Percentiles rank a stretch among this genome's conserved stretches.
Evolutionary conservation across 306 rosid species (phyloP).

Genomic region (Lathyrus oleraceus): DNA sequence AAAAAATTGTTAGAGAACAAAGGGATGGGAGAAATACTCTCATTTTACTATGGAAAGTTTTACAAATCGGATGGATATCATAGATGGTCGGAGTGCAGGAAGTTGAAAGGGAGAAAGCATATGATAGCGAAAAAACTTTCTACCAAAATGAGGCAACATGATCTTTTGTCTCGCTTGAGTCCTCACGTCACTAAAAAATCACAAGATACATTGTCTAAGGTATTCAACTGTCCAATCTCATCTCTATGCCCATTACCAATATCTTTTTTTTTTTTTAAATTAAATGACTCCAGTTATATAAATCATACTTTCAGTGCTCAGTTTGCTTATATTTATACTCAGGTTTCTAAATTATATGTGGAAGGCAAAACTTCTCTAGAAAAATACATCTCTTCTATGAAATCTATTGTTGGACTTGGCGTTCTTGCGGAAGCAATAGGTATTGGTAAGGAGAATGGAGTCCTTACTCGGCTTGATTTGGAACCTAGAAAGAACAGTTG

Average conservation of each 20-base stretch:
- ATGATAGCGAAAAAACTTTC: not conserved
- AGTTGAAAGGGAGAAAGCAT: slow-evolving; percentile 56
- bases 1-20: slow-evolving; percentile 31
- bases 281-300: slow-evolving; percentile 24
- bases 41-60: slow-evolving; percentile 81
- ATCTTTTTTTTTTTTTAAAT: too few species aligned
- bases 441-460: slow-evolving; percentile 63
- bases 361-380: not conserved
- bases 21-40: slow-evolving; percentile 58
- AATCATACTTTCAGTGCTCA: not conserved
- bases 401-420: slow-evolving; percentile 58
- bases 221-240: slow-evolving; percentile 33
- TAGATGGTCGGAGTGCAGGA: slow-evolving; percentile 68
- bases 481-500: slow-evolving; percentile 58
- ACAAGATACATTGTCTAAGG: slow-evolving; percentile 59
- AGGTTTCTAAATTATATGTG: not conserved
- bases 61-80: slow-evolving; percentile 55
- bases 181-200: slow-evolving; percentile 53
- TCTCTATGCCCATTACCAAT: not conserved
- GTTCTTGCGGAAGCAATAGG: slow-evolving; percentile 69
- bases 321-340: not conserved
- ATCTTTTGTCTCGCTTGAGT: slow-evolving; percentile 64
- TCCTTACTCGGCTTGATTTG: slow-evolving; percentile 11
- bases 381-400: slow-evolving; percentile 34
- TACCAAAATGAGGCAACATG: slow-evolving; percentile 67